Evolutionary conservation across 2,329 filamentous ascomycete species (phyloP).

Genomic region (Beauveria australis): DNA sequence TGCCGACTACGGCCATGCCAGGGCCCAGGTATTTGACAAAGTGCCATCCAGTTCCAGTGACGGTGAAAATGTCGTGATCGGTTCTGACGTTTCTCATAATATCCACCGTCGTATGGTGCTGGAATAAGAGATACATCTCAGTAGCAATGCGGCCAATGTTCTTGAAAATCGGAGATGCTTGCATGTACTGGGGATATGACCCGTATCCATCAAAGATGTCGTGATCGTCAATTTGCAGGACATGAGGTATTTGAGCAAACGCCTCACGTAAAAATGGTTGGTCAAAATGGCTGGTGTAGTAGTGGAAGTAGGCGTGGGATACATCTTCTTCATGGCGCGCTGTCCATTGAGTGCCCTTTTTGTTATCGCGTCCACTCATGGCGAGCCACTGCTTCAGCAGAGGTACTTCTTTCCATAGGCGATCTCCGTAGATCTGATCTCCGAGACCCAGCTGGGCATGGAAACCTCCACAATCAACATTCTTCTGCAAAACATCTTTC

Average conservation of each 20-base stretch:
- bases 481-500: constrained; percentile 98
- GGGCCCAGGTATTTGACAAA: constrained; percentile 96
- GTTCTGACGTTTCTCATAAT: constrained; percentile 82
- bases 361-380: constrained; percentile 85
- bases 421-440: constrained; percentile 90
- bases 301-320: constrained; percentile 94
- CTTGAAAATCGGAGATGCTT: constrained; percentile 94
- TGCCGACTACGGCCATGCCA: constrained; percentile 79
- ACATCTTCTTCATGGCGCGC: constrained; percentile 93
- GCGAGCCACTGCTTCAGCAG: constrained; percentile 90
- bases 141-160: constrained; percentile 93
- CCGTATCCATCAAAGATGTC: constrained; percentile 98
- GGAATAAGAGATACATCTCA: constrained; percentile 97
- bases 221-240: constrained; percentile 90
- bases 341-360: constrained; percentile 86
- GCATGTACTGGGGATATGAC: constrained; percentile 97
- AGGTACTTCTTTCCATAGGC: constrained; percentile 93
- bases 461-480: constrained; percentile 91
- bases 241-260: constrained; percentile 93
- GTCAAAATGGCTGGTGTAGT: constrained; percentile 97
- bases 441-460: constrained; percentile 88
- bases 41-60: constrained; percentile 97
- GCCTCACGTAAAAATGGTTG: constrained; percentile 90
- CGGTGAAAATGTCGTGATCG: constrained; percentile 88
- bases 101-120: constrained; percentile 93